Percentiles rank a stretch among this genome's conserved stretches.
Evolutionary conservation across 1,284 basidiomycete species (phyloP).

Genomic region (Puccinia polysora): DNA sequence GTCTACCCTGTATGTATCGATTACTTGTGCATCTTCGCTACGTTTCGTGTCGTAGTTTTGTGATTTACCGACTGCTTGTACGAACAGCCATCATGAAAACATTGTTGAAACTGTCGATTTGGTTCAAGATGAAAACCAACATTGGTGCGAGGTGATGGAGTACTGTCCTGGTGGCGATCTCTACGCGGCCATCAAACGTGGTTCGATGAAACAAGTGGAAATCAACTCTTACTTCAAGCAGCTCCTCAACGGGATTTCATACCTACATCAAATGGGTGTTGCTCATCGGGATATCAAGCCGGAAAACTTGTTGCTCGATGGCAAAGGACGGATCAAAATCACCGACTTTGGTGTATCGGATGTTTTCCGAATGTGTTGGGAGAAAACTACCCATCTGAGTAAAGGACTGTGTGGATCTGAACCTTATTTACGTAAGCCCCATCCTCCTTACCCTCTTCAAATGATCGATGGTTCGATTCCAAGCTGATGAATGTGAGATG

Average conservation of each 20-base stretch:
- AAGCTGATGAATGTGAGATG: no score
- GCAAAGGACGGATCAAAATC: constrained; percentile 91
- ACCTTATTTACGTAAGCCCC: constrained; percentile 88
- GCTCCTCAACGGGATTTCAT: constrained; percentile 78
- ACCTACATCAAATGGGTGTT: constrained; percentile 91
- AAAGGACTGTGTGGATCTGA: constrained; percentile 96
- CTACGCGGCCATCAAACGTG: constrained; percentile 96
- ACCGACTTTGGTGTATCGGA: constrained; percentile 98
- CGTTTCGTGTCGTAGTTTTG: no score
- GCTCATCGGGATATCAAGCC: constrained; percentile 98
- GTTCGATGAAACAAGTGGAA: constrained; percentile 86
- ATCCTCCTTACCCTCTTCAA: no score
- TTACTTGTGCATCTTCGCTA: no score
- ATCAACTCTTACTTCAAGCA: constrained; percentile 99
- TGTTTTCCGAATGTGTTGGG: constrained; percentile 97
- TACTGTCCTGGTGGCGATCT: constrained; percentile 95
- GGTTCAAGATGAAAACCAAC: constrained; percentile 88
- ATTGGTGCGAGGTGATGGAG: constrained; percentile 99
- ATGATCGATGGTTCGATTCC: no score
- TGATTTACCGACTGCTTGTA: no score
- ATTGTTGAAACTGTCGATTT: constrained; percentile 98
- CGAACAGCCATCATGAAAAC: constrained; percentile 60
- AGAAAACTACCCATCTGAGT: constrained; percentile 90
- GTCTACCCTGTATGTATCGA: constrained; percentile 85
- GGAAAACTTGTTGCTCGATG: constrained; percentile 92